These are phyloP conservation scores for Suillus decipiens DNA, from an alignment of 768 basidiomycete species.

Conservation along the genomic window DNA sequence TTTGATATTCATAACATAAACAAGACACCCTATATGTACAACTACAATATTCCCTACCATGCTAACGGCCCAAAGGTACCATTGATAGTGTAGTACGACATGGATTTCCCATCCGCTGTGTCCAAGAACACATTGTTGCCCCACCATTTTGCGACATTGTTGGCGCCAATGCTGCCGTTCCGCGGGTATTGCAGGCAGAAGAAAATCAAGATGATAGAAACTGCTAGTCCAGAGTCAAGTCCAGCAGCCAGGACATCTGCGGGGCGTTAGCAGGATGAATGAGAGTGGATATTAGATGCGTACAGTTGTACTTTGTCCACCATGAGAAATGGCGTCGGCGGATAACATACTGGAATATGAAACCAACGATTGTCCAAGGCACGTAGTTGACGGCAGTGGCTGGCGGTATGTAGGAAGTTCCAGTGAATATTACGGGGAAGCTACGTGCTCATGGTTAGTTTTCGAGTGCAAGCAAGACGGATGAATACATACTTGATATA, in stretches of 20 bases:
- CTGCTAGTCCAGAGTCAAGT: slow-evolving; percentile 28
- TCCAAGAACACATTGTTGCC: slow-evolving; percentile 52
- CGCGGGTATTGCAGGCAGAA: slow-evolving; percentile 37
- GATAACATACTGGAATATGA: slow-evolving; percentile 43
- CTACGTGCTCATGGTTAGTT: slow-evolving; percentile 15
- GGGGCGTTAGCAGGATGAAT: not conserved
- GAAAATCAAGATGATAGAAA: slow-evolving; percentile 18
- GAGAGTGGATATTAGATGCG: not conserved
- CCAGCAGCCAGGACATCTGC: slow-evolving; percentile 33
- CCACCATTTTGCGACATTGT: slow-evolving; percentile 60
- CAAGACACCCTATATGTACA: not conserved
- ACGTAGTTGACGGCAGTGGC: slow-evolving; percentile 50
- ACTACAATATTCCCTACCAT: not conserved
- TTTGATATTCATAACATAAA: not conserved
- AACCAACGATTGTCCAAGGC: slow-evolving; percentile 45
- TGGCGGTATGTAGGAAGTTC: slow-evolving; percentile 42
- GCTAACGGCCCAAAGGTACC: slow-evolving; percentile 37
- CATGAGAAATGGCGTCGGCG: slow-evolving; percentile 33
- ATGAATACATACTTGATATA: slow-evolving; percentile 52
- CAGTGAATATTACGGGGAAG: slow-evolving; percentile 42
- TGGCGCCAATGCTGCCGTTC: slow-evolving; percentile 42
- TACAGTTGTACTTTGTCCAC: slow-evolving; percentile 40
- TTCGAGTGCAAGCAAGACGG: not conserved
- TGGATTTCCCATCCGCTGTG: slow-evolving; percentile 38
- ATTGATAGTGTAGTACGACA: slow-evolving; percentile 32